These are phyloP conservation scores for Curvularia spicifera DNA, from an alignment of 2,329 filamentous ascomycete species.

Conservation along the genomic window DNA sequence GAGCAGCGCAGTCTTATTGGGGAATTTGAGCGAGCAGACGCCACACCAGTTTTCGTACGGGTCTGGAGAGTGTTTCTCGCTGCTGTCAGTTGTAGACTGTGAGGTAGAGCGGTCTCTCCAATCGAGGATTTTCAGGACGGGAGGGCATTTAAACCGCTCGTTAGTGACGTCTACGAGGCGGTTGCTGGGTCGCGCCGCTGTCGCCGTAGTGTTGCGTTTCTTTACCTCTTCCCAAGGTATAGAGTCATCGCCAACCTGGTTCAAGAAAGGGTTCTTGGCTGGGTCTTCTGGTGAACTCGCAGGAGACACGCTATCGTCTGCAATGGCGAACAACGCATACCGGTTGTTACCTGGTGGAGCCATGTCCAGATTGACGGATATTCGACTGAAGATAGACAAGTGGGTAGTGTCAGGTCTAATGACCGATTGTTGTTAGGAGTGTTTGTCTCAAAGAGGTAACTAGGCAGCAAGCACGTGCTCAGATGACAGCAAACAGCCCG, in stretches of 20 bases:
- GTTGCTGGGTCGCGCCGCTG: conserved; percentile 4
- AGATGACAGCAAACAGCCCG: conserved; percentile 10
- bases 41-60: conserved; percentile 43
- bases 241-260: conserved; percentile 32
- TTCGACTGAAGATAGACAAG: neutral
- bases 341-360: conserved; percentile 27
- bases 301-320: conserved; percentile 13
- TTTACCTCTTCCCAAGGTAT: conserved; percentile 39
- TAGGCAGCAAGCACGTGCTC: conserved; percentile 16
- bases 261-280: conserved; percentile 28
- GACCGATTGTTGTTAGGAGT: neutral
- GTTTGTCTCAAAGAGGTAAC: neutral
- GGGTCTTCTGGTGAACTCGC: conserved; percentile 9
- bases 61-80: conserved; percentile 23
- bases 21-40: conserved; percentile 35
- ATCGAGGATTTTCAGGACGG: neutral
- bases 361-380: conserved; percentile 20
- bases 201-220: conserved; percentile 21
- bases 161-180: conserved; percentile 16
- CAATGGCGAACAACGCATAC: conserved; percentile 32
- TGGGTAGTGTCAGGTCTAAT: neutral
- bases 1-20: conserved; percentile 31
- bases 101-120: conserved; percentile 12
- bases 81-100: conserved; percentile 12
- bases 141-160: conserved; percentile 6